Conservation (phyloP, 495 filamentous ascomycete genomes). For the Aspergillus egyptiacus region DNA sequence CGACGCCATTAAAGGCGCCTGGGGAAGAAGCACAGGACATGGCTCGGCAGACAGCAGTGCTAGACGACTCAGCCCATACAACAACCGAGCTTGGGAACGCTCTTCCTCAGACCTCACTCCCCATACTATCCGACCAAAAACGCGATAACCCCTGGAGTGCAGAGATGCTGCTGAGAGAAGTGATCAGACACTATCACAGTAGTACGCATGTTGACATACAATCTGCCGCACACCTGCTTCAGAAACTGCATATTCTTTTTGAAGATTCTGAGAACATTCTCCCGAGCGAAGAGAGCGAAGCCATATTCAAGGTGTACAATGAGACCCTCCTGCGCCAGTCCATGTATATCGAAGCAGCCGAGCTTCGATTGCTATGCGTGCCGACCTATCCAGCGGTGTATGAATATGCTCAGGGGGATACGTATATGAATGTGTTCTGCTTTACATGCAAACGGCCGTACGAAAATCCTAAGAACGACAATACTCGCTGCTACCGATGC, state of each 20-base stretch:
- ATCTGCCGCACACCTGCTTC: slow-evolving; percentile 42
- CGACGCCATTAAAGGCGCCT: slow-evolving; percentile 24
- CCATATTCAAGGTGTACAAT: slow-evolving; percentile 61
- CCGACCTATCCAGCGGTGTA: slow-evolving; percentile 57
- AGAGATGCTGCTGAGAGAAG: slow-evolving; percentile 39
- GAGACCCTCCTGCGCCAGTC: slow-evolving; percentile 56
- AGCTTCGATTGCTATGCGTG: slow-evolving; percentile 62
- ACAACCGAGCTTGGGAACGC: slow-evolving; percentile 19
- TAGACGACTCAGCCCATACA: slow-evolving; percentile 1
- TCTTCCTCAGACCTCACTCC: slow-evolving; percentile 26
- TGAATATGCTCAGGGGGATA: slow-evolving; percentile 48
- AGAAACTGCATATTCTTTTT: slow-evolving; percentile 40
- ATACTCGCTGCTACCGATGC: slow-evolving; percentile 40
- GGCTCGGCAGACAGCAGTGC: not conserved
- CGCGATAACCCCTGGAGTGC: slow-evolving; percentile 45
- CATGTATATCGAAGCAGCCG: slow-evolving; percentile 61
- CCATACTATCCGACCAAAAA: slow-evolving; percentile 26
- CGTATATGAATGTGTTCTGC: slow-evolving; percentile 43
- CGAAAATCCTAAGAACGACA: slow-evolving; percentile 39
- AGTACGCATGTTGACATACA: slow-evolving; percentile 40
- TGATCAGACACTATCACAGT: slow-evolving; percentile 42
- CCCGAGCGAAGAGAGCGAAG: slow-evolving; percentile 37
- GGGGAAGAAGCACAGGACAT: slow-evolving; percentile 8
- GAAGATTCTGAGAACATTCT: slow-evolving; percentile 38
- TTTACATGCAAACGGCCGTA: slow-evolving; percentile 43